Conservation (phyloP, 768 basidiomycete genomes). For the Rhizopogon sp. region DNA sequence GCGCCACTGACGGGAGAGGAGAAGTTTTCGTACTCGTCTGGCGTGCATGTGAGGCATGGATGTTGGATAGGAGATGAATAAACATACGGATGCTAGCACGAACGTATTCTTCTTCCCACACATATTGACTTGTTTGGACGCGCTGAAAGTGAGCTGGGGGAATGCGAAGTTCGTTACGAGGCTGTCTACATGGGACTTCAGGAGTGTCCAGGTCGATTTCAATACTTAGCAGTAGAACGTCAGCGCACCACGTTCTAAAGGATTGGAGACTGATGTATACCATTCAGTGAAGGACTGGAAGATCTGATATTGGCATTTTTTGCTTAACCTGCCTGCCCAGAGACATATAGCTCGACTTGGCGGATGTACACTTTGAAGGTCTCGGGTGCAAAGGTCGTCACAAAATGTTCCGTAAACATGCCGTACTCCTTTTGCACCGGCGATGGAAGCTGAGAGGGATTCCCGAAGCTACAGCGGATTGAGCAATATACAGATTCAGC, state of each 20-base stretch:
- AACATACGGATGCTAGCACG: constrained; percentile 65
- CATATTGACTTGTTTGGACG: constrained; percentile 47
- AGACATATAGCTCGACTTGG: constrained; percentile 62
- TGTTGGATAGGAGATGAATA: not conserved
- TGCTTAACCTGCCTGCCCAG: constrained; percentile 69
- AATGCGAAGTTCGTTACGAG: constrained; percentile 84
- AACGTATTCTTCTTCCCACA: constrained; percentile 80
- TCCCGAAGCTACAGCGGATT: too few species aligned
- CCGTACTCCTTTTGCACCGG: too few species aligned
- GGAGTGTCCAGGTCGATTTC: constrained; percentile 79
- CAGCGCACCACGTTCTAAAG: constrained; percentile 1
- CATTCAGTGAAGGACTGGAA: constrained; percentile 87
- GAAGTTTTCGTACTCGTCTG: constrained; percentile 80
- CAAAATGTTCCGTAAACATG: too few species aligned
- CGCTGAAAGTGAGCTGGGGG: constrained; percentile 79
- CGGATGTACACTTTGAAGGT: constrained; percentile 77
- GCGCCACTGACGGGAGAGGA: constrained; percentile 75
- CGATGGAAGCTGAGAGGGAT: too few species aligned
- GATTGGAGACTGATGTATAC: constrained; percentile 34
- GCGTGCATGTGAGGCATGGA: not conserved
- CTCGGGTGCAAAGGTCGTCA: constrained; percentile 76
- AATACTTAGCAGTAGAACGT: constrained; percentile 48
- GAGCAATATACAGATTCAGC: too few species aligned
- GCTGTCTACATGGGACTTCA: constrained; percentile 79
- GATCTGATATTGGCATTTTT: constrained; percentile 79